Evolutionary conservation across 768 basidiomycete genomes (phyloP).

Genomic region (Naematelia aurantialba): DNA sequence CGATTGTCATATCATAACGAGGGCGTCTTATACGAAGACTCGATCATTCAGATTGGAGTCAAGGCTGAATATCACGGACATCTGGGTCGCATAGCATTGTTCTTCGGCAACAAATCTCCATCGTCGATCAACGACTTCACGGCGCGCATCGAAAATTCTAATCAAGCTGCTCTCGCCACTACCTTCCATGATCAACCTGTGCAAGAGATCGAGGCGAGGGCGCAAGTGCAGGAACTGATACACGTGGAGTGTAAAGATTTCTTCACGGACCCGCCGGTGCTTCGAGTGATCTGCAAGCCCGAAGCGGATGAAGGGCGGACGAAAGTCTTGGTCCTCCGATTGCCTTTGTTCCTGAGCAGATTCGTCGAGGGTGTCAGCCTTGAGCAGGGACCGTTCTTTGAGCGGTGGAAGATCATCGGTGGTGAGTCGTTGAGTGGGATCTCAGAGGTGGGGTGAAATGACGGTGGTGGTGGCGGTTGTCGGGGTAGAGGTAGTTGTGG

Average conservation of each 20-base stretch:
- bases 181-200: constrained; percentile 89
- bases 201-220: constrained; percentile 70
- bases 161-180: constrained; percentile 71
- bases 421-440: constrained; percentile 48
- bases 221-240: constrained; percentile 86
- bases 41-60: constrained; percentile 89
- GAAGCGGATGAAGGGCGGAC: background rate
- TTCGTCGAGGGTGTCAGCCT: constrained; percentile 93
- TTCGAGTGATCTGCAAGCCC: constrained; percentile 78
- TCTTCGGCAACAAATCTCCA: constrained; percentile 91
- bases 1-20: constrained; percentile 74
- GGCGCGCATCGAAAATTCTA: constrained; percentile 65
- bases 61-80: constrained; percentile 96
- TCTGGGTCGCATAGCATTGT: constrained; percentile 86
- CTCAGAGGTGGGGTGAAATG: too few relatives aligned
- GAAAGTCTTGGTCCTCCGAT: constrained; percentile 62
- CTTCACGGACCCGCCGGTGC: constrained; percentile 64
- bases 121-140: constrained; percentile 88
- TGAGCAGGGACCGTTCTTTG: constrained; percentile 82
- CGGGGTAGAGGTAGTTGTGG: too few relatives aligned
- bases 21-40: constrained; percentile 91
- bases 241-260: constrained; percentile 91
- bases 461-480: too few relatives aligned
- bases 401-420: constrained; percentile 95
- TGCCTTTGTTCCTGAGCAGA: constrained; percentile 83